Percentiles rank a stretch among this genome's conserved stretches.
phyloP scores from a whole-genome alignment of 495 filamentous ascomycete species.

The Tuber brumale region DNA sequence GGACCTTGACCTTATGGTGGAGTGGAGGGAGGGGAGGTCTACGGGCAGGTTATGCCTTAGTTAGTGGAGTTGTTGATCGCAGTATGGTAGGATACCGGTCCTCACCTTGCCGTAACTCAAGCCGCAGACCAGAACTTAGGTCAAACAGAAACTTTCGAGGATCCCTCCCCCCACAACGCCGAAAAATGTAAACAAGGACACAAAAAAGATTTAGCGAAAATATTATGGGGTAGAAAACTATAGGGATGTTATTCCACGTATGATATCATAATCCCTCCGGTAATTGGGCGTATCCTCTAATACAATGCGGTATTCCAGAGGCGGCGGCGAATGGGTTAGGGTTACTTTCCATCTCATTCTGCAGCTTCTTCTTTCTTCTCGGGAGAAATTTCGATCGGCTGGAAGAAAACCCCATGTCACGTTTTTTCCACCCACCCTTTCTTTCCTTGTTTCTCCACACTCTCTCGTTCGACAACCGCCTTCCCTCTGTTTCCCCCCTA shows the following conservation, averaged over 20 bases:
- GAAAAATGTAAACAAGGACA: background rate
- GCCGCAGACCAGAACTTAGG: background rate
- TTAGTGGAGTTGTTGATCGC: background rate
- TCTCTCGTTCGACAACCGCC: background rate
- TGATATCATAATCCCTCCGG: background rate
- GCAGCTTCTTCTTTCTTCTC: background rate
- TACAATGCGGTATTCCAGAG: background rate
- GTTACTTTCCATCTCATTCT: constrained; percentile 3
- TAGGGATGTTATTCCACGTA: background rate
- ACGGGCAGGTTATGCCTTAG: background rate
- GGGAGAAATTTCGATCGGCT: background rate
- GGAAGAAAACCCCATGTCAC: background rate
- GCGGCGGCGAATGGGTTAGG: constrained; percentile 8
- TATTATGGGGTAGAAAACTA: background rate
- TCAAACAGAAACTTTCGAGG: background rate
- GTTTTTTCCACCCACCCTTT: background rate
- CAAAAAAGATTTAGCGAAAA: background rate
- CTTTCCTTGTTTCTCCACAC: background rate
- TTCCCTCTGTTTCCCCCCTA: background rate
- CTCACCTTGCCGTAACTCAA: background rate
- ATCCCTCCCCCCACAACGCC: background rate
- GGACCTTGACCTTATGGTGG: constrained; percentile 22
- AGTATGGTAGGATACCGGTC: background rate
- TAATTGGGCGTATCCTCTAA: background rate
- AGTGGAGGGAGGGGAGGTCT: background rate